Evolutionary conservation across 495 filamentous ascomycete genomes (phyloP).

Genomic region (Neurospora sp.): DNA sequence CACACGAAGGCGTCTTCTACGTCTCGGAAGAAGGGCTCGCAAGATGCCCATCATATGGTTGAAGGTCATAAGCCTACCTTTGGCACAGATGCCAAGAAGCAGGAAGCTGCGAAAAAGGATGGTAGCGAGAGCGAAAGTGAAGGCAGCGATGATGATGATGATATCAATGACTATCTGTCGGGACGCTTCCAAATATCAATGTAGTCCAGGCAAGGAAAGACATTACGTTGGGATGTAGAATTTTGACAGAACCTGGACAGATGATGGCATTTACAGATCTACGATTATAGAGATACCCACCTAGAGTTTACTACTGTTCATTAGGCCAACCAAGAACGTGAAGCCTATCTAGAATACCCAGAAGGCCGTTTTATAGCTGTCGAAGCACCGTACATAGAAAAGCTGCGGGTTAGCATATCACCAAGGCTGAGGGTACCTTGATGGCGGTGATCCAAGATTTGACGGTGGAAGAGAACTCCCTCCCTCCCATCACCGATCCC

Average conservation of each 20-base stretch:
- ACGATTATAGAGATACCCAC: background rate
- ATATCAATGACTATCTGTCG: conserved; percentile 2
- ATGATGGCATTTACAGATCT: background rate
- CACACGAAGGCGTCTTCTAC: background rate
- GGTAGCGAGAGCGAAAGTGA: background rate
- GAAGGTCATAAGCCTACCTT: conserved; percentile 39
- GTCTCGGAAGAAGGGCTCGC: background rate
- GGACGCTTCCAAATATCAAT: background rate
- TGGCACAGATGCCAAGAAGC: conserved; percentile 11
- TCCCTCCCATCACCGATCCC: background rate
- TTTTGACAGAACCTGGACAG: background rate
- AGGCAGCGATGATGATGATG: conserved; percentile 6
- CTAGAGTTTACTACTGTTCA: background rate
- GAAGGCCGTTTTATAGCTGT: background rate
- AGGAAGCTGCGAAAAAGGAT: background rate
- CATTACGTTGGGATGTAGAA: background rate
- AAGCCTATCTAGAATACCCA: background rate
- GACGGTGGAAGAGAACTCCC: background rate
- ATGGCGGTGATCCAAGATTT: background rate
- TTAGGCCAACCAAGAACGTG: background rate
- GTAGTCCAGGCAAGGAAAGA: background rate
- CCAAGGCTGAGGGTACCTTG: background rate
- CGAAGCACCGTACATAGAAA: background rate
- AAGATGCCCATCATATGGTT: conserved; percentile 30
- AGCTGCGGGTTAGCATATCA: background rate